These are phyloP conservation scores for Pleurotus cornucopiae DNA, from an alignment of 768 basidiomycete species.

Conservation along the genomic window DNA sequence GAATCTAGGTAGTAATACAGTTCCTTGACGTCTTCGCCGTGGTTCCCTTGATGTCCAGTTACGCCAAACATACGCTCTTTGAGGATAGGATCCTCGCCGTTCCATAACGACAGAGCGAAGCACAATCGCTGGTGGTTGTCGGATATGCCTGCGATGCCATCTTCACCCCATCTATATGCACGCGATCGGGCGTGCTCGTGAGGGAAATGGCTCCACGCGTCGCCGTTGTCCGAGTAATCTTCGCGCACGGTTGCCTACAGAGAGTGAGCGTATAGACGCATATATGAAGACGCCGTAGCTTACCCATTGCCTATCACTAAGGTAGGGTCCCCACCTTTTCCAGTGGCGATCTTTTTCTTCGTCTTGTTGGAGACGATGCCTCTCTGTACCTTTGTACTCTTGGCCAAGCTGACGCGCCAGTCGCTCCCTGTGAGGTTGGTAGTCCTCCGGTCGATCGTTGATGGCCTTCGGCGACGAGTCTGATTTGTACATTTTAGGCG, in stretches of 20 bases:
- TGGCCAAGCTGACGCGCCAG: conserved; percentile 60
- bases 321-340: conserved; percentile 99
- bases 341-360: conserved; percentile 80
- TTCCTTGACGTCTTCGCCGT: conserved; percentile 99
- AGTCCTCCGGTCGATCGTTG: conserved; percentile 15
- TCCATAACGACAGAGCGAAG: conserved; percentile 91
- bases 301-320: conserved; percentile 97
- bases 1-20: conserved; percentile 98
- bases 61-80: conserved; percentile 97
- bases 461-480: conserved; percentile 29
- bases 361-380: conserved; percentile 81
- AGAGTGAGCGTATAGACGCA: conserved; percentile 9
- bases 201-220: conserved; percentile 94
- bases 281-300: conserved; percentile 10
- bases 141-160: conserved; percentile 94
- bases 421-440: conserved; percentile 54
- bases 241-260: conserved; percentile 93
- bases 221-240: conserved; percentile 95
- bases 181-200: conserved; percentile 91
- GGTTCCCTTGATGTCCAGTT: conserved; percentile 96
- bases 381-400: conserved; percentile 79
- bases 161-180: conserved; percentile 98
- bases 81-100: conserved; percentile 88
- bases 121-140: conserved; percentile 96
- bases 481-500: conserved; percentile 25